phyloP scores from a whole-genome alignment of 331 rosid genomes.

The Arachis monticola region DNA sequence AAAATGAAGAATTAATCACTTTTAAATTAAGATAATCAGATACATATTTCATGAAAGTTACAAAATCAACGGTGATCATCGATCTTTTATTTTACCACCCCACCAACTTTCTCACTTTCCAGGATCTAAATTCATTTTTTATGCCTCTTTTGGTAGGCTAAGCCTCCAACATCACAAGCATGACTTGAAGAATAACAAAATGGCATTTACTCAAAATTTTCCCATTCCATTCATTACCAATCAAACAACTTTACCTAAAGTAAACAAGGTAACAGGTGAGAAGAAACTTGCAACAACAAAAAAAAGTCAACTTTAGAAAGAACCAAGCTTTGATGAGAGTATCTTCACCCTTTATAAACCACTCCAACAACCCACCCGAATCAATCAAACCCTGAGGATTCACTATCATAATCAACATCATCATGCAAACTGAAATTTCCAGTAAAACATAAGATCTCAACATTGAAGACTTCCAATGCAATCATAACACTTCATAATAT shows the following conservation, averaged over 20 bases:
- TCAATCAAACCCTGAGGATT: conserved; percentile 21
- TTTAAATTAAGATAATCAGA: too few relatives aligned
- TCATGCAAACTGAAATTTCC: conserved; percentile 19
- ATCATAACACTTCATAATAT: neutral
- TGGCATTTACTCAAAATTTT: neutral
- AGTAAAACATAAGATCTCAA: conserved; percentile 29
- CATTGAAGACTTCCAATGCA: conserved; percentile 2
- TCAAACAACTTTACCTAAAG: conserved; percentile 15
- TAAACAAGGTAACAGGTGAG: conserved; percentile 11
- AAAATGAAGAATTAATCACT: too few relatives aligned
- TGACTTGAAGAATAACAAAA: neutral
- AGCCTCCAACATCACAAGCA: conserved; percentile 16
- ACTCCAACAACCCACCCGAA: conserved; percentile 4
- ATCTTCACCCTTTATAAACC: neutral
- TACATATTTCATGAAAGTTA: too few relatives aligned
- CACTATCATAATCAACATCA: neutral
- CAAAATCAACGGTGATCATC: too few relatives aligned
- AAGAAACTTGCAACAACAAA: neutral
- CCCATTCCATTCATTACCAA: conserved; percentile 15
- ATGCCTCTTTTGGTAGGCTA: conserved; percentile 12
- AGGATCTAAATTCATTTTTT: too few relatives aligned
- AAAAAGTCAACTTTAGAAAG: neutral
- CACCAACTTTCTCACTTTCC: too few relatives aligned
- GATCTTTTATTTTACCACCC: too few relatives aligned
- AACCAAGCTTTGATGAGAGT: neutral